Evolutionary conservation across 2,329 filamentous ascomycete species (phyloP), one percentile per base, ranked within the genome.

Genomic region (Lachnum nothofagi): DNA sequence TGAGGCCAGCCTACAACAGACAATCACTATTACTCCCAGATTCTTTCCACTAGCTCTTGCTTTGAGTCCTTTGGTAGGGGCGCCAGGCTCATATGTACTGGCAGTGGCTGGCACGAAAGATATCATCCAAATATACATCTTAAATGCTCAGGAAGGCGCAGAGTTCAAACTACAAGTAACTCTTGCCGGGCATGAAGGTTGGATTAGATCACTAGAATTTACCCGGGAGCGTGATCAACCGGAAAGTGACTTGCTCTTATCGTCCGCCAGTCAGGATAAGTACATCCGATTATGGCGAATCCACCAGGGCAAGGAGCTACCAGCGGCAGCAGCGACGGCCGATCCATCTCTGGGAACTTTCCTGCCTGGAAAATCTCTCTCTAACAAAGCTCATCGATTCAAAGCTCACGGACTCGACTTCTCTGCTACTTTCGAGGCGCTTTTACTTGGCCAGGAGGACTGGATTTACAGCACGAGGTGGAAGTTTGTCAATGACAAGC

Each of bases 201-300:
- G 93, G 93, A 82, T 98, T 40, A 78, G 91, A 41, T 91, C 89
- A 12, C 74, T 98, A 10, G 84, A 84, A 54, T 93, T 98, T 58
- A 79, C 80, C 1, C 72, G 72, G 51, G 87, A 93, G 63, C 76
- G 68, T 12, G 64, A 71, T 2, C 69, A 70, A 19, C 57, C 68
- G 0, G 67, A 71, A 0, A 79, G 79, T 44, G 91, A 96, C 64
- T 65, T 95, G 3, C 70, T 97, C 19, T 77, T 98, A 17, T 89
- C 91, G 0, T 97, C 91, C 9, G 91, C 91, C 19, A 97, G 91
- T 65, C 93, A 98, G 67, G 93, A 98, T 68, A 96, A 95, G 70
- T 98, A 97, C 62, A 85, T 97, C 51, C 86, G 93, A 34, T 78
- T 98, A 29, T 98, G 93, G 93, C 82, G 91, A 49, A 71, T 98